A percentile compares a stretch with the other conserved stretches of the same genome.
phyloP scores from a whole-genome alignment of 192 early-diverging fungal species.

The Coemansia sp. region DNA sequence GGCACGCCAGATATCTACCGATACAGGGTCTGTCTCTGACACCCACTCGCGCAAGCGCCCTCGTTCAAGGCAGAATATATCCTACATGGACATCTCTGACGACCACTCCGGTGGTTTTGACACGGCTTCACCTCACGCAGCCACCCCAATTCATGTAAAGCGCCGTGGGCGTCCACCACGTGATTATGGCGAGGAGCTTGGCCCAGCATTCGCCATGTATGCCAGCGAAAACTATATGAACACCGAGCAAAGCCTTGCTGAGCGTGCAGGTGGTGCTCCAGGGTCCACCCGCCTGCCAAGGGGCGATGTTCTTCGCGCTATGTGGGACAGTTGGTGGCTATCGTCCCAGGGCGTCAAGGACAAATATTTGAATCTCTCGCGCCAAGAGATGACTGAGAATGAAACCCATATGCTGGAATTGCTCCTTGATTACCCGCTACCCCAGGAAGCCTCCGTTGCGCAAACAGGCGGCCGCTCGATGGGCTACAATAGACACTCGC shows the following conservation, averaged over 20 bases:
- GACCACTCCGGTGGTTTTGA: conserved; percentile 14
- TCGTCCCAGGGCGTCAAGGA: conserved; percentile 45
- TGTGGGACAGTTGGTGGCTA: conserved; percentile 54
- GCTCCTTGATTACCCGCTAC: conserved; percentile 47
- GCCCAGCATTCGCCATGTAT: conserved; percentile 49
- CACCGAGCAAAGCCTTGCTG: conserved; percentile 19
- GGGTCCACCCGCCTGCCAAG: conserved; percentile 11
- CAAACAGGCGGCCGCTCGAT: conserved; percentile 17
- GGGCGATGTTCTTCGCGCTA: conserved; percentile 37
- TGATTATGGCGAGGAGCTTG: conserved; percentile 52
- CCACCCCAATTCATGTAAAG: conserved; percentile 38
- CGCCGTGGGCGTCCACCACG: conserved; percentile 55
- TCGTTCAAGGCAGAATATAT: conserved; percentile 13
- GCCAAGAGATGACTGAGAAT: conserved; percentile 48
- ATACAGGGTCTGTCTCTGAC: not conserved
- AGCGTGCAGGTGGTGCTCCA: conserved; percentile 10
- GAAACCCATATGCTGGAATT: conserved; percentile 50
- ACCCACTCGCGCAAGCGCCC: conserved; percentile 32
- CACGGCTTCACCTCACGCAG: conserved; percentile 3
- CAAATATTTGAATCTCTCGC: conserved; percentile 42
- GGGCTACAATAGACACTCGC: conserved; percentile 7
- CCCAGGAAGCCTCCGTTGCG: conserved; percentile 21
- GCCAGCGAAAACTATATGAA: conserved; percentile 36
- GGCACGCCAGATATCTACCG: conserved; percentile 30
- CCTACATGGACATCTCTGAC: conserved; percentile 12